A percentile compares a stretch with the other conserved stretches of the same genome.
These are phyloP conservation scores for Williopsis jadinii DNA, from an alignment of 1,139 yeast species.

Conservation along the genomic window DNA sequence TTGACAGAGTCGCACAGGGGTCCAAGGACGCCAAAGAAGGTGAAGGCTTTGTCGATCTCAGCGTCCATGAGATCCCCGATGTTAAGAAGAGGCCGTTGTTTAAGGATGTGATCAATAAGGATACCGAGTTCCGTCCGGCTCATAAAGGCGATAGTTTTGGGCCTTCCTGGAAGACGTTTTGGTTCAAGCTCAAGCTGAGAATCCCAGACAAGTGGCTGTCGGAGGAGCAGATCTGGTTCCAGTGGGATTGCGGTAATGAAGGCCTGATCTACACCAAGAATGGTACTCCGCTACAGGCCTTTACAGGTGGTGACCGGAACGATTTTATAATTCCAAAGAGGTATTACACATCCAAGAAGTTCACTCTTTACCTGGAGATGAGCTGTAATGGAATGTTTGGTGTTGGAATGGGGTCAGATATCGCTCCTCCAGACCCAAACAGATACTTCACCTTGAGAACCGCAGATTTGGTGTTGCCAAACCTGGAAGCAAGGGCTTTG, in stretches of 20 bases:
- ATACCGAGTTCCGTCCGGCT: conserved; percentile 39
- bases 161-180: conserved; percentile 94
- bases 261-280: conserved; percentile 65
- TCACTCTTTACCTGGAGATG: conserved; percentile 71
- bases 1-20: conserved; percentile 40
- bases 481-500: conserved; percentile 71
- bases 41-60: conserved; percentile 29
- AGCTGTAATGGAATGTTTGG: conserved; percentile 97
- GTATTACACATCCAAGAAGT: conserved; percentile 34
- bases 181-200: conserved; percentile 68
- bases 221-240: conserved; percentile 51
- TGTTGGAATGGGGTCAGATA: conserved; percentile 53
- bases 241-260: conserved; percentile 86
- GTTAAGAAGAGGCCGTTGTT: conserved; percentile 60
- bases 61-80: conserved; percentile 27
- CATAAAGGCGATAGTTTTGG: conserved; percentile 76
- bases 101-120: conserved; percentile 50
- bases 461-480: conserved; percentile 81
- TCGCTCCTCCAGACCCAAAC: conserved; percentile 62
- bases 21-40: conserved; percentile 20
- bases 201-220: conserved; percentile 57
- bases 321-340: conserved; percentile 60
- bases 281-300: conserved; percentile 74
- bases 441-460: conserved; percentile 57
- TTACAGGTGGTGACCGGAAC: conserved; percentile 81